Evolutionary conservation across 2,329 filamentous ascomycete genomes (phyloP), one percentile per base, ranked within the genome.

Genomic region (Zymoseptoria tritici): DNA sequence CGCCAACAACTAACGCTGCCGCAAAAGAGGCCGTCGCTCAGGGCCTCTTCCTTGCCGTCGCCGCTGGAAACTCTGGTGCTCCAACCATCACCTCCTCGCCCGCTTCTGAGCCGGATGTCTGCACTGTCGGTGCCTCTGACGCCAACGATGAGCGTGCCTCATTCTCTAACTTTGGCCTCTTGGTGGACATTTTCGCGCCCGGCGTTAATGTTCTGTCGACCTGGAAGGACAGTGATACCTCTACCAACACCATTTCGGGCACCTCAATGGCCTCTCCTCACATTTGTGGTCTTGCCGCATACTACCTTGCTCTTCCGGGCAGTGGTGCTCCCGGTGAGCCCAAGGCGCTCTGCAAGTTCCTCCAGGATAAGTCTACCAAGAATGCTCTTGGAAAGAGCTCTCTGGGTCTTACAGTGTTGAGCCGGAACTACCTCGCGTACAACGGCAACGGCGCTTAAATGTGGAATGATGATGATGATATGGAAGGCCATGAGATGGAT

Each of bases 251-350:
- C 26, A 77, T 84, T 66, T 80, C 77, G 13, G 85, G 85, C 36
- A 87, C 85, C 5, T 84, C 80, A 42, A 86, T 86, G 84, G 85
- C 87, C 24, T 81, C 81, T 46, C 87, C 87, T 1, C 86, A 89
- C 70, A 80, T 89, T 57, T 81, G 84, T 54, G 87, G 87, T 54
- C 77, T 90, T 3, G 85, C 84, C 13, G 85, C 85, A 26, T 90
- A 89, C 73, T 75, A 90, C 31, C 85, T 89, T 76, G 73, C 74
- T n/a, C 72, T 81, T 11, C 75, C 81, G 59, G 73, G 73, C 1
- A 70, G 76, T 60, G 71, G 61, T 54, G 75, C 74, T n/a, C 79
- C 82, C 0, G 71, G 22, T 8, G 52, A 53, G 52, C 52, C 52
- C 2, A 53, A 36, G 2, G 61, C 54, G 11, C 78, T 85, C 21